Evolutionary conservation across 2,329 filamentous ascomycete species (phyloP), one percentile per base, ranked within the genome.

Genomic region (Phaeosphaeriaceae sp.): DNA sequence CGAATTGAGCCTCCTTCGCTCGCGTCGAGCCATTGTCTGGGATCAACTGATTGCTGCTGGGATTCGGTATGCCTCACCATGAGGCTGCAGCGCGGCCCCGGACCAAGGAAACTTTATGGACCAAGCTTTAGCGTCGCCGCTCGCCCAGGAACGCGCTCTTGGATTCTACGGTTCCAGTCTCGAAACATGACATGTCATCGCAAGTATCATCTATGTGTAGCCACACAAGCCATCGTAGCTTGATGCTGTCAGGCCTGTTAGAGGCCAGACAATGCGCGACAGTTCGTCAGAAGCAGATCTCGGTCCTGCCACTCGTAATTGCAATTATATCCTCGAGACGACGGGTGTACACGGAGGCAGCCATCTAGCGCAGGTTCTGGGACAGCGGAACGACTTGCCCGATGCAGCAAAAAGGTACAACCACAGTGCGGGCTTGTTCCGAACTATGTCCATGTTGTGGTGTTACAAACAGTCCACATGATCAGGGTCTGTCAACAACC

Each of bases 81-180:
- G 66, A 67, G 66, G 64, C 67, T 63, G 59, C 57, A 58, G 21
- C 24, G 51, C 17, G 57, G 21, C 49, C 50, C 48, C 64, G 56
- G 56, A 54, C 58, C 53, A 65, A 62, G 56, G 60, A 67, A 60
- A 24, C 40, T 63, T 67, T 63, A 40, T 22, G 56, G 36, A 40
- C 60, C 56, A 61, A 57, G 53, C 50, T 58, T 36, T 66, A 66
- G 63, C 63, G 61, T 51, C 44, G 56, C 64, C 62, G 53, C 48
- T 61, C 58, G 53, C 41, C 64, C 60, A 65, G 56, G 54, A 54
- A 60, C 58, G 40, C 50, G 41, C 20, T 17, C 25, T 19, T 42
- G 31, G 25, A 45, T 52, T 24, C 20, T 19, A 40, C 22, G 48
- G 25, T 4, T 22, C 22, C n/a, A 19, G 13, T n/a, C n/a, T n/a